Evolutionary conservation across 495 filamentous ascomycete genomes (phyloP), one percentile per base, ranked within the genome.

Genomic region (Tetracladium setigerum): DNA sequence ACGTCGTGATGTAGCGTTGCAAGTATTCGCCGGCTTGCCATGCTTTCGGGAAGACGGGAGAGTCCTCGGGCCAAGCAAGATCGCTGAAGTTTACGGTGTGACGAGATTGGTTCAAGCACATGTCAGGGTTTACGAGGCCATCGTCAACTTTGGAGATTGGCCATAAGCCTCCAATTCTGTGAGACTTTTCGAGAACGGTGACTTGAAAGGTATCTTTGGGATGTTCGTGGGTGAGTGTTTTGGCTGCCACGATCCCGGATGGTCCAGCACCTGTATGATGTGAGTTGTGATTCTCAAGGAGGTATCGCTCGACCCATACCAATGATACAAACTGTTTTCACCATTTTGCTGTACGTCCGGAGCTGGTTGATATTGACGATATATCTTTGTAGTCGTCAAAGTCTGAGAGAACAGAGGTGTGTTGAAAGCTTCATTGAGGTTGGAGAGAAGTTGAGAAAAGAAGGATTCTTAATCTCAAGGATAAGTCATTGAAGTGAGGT

Each of bases 31-130:
- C 84, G n/a, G 91, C 80, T 60, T 87, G 74, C 70, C 76, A 82
- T 5, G 88, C 89, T 12, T 68, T 76, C 8, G 87, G 88, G 50
- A 90, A 83, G 61, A 81, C 66, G 1, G 80, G 77, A 10, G 69
- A 55, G 2, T 61, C 60, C 7, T 68, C 59, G 2, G 58, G 59
- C 86, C 87, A 90, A 13, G 82, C 73, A 5, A 89, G 60, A 61
- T 94, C 89, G 10, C 86, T 85, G 60, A 95, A 92, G 34, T 78
- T 71, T 33, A 90, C 83, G 0, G 83, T 86, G 64, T 86, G 87
- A 16, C 76, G 76, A 62, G 82, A 87, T 44, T 87, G 77, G 63
- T 95, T 95, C 2, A 84, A 83, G 6, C 73, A 69, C 83, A 92
- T 91, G 30, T 69, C 63, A 3, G 83, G 81, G 48, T 83, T 73